Conservation (phyloP, 2,329 filamentous ascomycete genomes). For the Trichothecium roseum region DNA sequence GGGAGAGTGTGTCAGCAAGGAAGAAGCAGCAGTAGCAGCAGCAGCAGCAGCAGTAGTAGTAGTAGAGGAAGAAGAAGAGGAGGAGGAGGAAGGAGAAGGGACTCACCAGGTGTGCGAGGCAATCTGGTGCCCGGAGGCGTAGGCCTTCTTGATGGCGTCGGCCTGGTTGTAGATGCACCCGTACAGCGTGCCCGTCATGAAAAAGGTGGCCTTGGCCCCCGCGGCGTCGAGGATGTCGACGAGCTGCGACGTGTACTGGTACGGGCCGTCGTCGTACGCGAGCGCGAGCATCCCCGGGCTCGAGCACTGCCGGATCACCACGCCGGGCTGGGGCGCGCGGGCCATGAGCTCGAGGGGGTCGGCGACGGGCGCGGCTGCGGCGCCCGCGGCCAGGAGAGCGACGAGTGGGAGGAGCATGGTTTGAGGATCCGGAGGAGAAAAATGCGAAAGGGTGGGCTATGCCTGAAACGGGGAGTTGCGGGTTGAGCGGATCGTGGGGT, state of each 20-base stretch:
- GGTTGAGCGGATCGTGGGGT: no score
- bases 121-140: conserved; percentile 39
- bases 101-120: conserved; percentile 41
- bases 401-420: conserved; percentile 2
- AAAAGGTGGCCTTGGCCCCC: conserved; percentile 42
- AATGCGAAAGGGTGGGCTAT: no score
- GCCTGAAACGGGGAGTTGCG: no score
- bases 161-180: conserved; percentile 40
- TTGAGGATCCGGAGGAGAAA: no score
- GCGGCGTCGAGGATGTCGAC: conserved; percentile 38
- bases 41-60: no score
- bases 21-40: no score
- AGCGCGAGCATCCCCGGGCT: conserved; percentile 35
- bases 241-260: conserved; percentile 34
- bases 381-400: conserved; percentile 13
- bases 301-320: conserved; percentile 33
- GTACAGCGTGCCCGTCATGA: conserved; percentile 40
- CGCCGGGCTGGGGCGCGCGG: conserved; percentile 23
- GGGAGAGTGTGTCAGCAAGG: neutral
- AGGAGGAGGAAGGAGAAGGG: neutral
- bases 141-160: conserved; percentile 42
- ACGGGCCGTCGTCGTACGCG: conserved; percentile 45
- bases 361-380: conserved; percentile 17
- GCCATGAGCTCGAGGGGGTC: conserved; percentile 29
- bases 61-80: no score